phyloP scores from a whole-genome alignment of 2,329 filamentous ascomycete species.

The Ophiostoma montium region DNA sequence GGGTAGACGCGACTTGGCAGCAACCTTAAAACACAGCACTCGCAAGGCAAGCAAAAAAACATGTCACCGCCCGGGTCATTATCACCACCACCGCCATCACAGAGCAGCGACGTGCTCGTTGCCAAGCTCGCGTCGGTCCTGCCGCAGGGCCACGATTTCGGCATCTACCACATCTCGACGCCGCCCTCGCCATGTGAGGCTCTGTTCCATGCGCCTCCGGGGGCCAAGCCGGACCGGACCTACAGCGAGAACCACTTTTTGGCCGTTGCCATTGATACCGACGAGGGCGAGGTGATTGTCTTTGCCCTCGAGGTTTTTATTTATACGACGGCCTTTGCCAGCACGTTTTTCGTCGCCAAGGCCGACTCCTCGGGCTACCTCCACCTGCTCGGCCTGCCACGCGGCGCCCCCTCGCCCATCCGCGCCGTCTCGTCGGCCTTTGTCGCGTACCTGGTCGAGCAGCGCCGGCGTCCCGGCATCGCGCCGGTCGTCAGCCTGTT shows the following conservation, averaged over 20 bases:
- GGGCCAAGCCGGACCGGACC: conserved; percentile 58
- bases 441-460: conserved; percentile 56
- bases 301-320: conserved; percentile 80
- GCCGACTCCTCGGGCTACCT: conserved; percentile 92
- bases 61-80: neutral
- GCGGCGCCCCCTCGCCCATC: conserved; percentile 55
- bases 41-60: neutral
- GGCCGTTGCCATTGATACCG: conserved; percentile 32
- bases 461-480: conserved; percentile 47
- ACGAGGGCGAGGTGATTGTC: conserved; percentile 43
- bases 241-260: conserved; percentile 76
- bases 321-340: conserved; percentile 67
- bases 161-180: conserved; percentile 76
- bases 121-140: conserved; percentile 34
- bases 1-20: neutral
- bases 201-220: conserved; percentile 66
- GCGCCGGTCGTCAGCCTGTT: conserved; percentile 78
- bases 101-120: conserved; percentile 15
- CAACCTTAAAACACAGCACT: no score
- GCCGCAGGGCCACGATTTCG: conserved; percentile 43
- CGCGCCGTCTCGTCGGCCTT: conserved; percentile 62
- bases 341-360: conserved; percentile 89
- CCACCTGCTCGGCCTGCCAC: conserved; percentile 47
- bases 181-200: conserved; percentile 60
- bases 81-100: neutral